phyloP scores from a whole-genome alignment of 169 alveolate species.

The Cryptosporidium xiaoi region DNA sequence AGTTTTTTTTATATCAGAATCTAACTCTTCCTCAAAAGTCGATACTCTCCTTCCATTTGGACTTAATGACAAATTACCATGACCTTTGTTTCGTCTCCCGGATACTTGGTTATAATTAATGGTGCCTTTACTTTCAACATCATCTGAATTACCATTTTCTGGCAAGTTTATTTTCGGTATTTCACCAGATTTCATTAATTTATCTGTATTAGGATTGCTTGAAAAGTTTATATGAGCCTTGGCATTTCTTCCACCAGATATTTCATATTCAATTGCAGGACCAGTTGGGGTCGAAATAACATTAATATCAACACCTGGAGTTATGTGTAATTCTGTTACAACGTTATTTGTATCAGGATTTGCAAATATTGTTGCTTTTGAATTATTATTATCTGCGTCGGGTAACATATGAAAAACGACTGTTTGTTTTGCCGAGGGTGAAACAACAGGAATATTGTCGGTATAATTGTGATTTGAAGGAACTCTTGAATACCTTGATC shows the following conservation, averaged over 20 bases:
- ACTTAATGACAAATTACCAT: not conserved
- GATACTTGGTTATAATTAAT: too few species aligned
- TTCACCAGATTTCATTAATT: constrained; percentile 11
- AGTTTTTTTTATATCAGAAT: not conserved
- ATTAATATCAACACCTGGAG: constrained; percentile 72
- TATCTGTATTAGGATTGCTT: constrained; percentile 7
- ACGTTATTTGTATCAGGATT: constrained; percentile 66
- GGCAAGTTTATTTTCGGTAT: constrained; percentile 57
- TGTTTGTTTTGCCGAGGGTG: constrained; percentile 68
- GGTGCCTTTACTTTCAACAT: too few species aligned
- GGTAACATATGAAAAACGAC: constrained; percentile 73
- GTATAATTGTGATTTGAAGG: not conserved
- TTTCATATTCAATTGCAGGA: constrained; percentile 72
- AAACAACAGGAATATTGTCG: constrained; percentile 34
- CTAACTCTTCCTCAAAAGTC: constrained; percentile 19
- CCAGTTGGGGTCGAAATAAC: constrained; percentile 69
- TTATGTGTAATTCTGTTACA: constrained; percentile 65
- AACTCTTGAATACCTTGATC: not conserved
- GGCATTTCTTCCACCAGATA: constrained; percentile 67
- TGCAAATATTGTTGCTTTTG: constrained; percentile 70
- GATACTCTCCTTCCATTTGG: constrained; percentile 40
- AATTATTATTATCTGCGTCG: constrained; percentile 23
- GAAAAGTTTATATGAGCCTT: constrained; percentile 70
- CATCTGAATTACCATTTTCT: not conserved
- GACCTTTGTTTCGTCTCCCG: too few species aligned